A percentile compares a stretch with the other conserved stretches of the same genome.
These are phyloP conservation scores for Colletotrichum sp. DNA, from an alignment of 2,329 filamentous ascomycete genomes.

Conservation along the genomic window DNA sequence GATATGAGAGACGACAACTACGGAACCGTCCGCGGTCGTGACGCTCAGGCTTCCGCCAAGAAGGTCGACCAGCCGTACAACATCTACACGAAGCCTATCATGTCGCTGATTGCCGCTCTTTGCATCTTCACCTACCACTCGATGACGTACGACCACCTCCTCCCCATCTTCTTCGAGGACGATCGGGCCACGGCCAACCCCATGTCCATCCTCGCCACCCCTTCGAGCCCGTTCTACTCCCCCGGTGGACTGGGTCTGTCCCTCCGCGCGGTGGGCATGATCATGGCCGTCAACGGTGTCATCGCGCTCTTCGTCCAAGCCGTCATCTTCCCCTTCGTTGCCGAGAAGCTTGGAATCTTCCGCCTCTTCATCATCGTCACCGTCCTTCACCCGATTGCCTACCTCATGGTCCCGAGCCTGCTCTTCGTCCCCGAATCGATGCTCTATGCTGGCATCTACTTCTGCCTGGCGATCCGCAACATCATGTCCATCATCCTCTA, in stretches of 20 bases:
- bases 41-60: conserved; percentile 37
- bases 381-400: conserved; percentile 66
- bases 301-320: conserved; percentile 66
- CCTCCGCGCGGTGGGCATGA: conserved; percentile 65
- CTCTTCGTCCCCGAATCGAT: conserved; percentile 57
- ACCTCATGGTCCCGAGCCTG: conserved; percentile 64
- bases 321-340: conserved; percentile 65
- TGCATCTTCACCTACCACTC: conserved; percentile 94
- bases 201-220: conserved; percentile 36
- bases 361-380: conserved; percentile 63
- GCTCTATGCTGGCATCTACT: conserved; percentile 64
- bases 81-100: conserved; percentile 66
- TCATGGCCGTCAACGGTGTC: conserved; percentile 63
- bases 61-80: conserved; percentile 37
- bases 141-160: conserved; percentile 91
- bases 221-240: conserved; percentile 56
- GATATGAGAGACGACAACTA: conserved; percentile 82
- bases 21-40: conserved; percentile 65
- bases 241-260: conserved; percentile 69
- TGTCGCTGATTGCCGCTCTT: conserved; percentile 80
- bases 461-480: conserved; percentile 62
- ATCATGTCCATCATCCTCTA: conserved; percentile 69
- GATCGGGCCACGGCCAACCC: conserved; percentile 49
- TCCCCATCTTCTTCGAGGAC: conserved; percentile 94
- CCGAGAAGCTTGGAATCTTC: conserved; percentile 63